phyloP scores from a whole-genome alignment of 1,284 basidiomycete species.

The Cronartium quercuum region DNA sequence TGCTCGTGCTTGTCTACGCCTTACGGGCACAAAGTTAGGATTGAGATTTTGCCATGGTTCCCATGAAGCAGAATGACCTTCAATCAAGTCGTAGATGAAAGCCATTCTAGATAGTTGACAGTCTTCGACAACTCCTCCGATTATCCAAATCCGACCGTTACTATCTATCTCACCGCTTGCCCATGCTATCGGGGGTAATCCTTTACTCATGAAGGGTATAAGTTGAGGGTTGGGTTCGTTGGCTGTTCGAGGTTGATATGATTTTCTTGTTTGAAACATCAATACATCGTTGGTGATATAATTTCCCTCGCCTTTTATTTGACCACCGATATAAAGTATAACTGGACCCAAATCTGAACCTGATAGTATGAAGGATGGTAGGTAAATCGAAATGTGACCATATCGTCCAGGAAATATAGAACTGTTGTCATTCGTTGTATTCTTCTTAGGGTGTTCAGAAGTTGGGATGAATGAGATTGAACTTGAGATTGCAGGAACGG shows the following conservation, averaged over 20 bases:
- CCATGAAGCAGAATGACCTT: not conserved
- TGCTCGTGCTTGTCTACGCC: not conserved
- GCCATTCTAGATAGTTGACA: not conserved
- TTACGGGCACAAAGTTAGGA: not conserved
- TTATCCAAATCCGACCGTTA: not conserved
- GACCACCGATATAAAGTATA: constrained; percentile 1
- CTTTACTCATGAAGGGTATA: not conserved
- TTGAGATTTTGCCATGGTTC: not conserved
- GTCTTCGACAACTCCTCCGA: not conserved
- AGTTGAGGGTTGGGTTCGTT: not conserved
- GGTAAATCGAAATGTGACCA: not conserved
- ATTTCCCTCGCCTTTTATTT: not conserved
- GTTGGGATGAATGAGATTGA: too few species aligned
- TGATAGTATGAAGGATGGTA: not conserved
- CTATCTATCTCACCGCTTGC: not conserved
- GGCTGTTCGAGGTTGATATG: not conserved
- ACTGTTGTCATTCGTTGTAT: not conserved
- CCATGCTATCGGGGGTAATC: not conserved
- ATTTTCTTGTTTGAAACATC: not conserved
- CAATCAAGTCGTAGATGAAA: not conserved
- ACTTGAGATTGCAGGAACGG: too few species aligned
- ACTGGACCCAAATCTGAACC: not conserved
- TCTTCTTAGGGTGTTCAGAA: too few species aligned
- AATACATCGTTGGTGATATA: constrained; percentile 3
- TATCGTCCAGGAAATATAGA: not conserved